phyloP scores from a whole-genome alignment of 176 grass and related monocot genomes.

The Oryza officinalis region DNA sequence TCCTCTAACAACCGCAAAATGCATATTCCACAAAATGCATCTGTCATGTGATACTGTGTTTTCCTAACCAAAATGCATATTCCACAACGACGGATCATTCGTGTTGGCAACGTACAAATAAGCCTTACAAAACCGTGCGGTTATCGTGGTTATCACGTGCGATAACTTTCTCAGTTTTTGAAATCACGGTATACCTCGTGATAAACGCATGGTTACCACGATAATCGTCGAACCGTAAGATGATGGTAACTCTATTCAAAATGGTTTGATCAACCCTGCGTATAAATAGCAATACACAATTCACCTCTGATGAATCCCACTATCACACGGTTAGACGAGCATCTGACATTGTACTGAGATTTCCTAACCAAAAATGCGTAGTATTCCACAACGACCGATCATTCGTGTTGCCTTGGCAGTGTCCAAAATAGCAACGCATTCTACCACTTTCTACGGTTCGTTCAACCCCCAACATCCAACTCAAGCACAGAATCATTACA shows the following conservation, averaged over 20 bases:
- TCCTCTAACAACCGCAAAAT: too few relatives aligned
- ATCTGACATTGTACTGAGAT: not conserved
- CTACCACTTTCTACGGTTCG: not conserved
- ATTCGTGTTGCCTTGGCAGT: not conserved
- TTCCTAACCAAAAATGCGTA: not conserved
- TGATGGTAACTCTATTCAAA: too few relatives aligned
- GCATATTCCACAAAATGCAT: too few relatives aligned
- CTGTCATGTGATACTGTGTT: not conserved
- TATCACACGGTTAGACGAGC: too few relatives aligned
- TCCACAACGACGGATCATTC: not conserved
- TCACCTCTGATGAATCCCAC: too few relatives aligned
- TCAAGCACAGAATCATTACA: not conserved
- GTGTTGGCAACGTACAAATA: not conserved
- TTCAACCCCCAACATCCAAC: not conserved
- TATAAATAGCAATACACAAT: not conserved
- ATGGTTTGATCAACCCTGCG: too few relatives aligned
- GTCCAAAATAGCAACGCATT: not conserved
- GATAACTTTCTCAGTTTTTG: too few relatives aligned
- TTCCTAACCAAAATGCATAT: not conserved
- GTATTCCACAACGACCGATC: not conserved
- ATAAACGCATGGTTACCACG: too few relatives aligned
- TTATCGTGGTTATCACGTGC: too few relatives aligned
- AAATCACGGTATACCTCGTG: too few relatives aligned
- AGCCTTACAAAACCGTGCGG: too few relatives aligned
- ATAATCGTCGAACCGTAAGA: too few relatives aligned